Evolutionary conservation across 495 filamentous ascomycete species (phyloP).

Genomic region (Glonium stellatum): DNA sequence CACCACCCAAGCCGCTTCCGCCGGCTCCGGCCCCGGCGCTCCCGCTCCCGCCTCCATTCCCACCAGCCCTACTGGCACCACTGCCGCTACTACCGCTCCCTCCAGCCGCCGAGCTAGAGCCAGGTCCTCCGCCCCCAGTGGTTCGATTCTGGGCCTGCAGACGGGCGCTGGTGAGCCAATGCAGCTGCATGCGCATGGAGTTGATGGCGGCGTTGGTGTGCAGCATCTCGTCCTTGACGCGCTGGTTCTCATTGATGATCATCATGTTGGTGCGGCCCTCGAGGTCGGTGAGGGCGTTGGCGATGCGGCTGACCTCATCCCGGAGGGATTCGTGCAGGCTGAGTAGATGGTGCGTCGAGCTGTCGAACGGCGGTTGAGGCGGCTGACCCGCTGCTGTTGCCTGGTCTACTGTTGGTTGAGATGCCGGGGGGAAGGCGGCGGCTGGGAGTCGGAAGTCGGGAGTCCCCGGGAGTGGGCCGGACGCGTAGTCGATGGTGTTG

Average conservation of each 20-base stretch:
- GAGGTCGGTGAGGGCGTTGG: slow-evolving; percentile 52
- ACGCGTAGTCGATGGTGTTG: slow-evolving; percentile 13
- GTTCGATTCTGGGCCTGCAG: slow-evolving; percentile 37
- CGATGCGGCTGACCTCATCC: slow-evolving; percentile 54
- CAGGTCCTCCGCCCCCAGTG: slow-evolving; percentile 7
- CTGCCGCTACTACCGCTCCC: too few species aligned
- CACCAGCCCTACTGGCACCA: background rate
- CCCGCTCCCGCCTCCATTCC: background rate
- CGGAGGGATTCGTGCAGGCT: slow-evolving; percentile 63
- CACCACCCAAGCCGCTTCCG: background rate
- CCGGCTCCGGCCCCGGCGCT: background rate
- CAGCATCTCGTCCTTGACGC: slow-evolving; percentile 60
- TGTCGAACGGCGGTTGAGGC: slow-evolving; percentile 35
- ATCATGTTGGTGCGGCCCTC: slow-evolving; percentile 62
- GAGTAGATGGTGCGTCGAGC: slow-evolving; percentile 53
- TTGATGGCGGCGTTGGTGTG: slow-evolving; percentile 59
- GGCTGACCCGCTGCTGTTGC: slow-evolving; percentile 19
- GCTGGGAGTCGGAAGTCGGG: slow-evolving; percentile 27
- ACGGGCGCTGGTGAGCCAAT: slow-evolving; percentile 60
- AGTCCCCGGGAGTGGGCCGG: slow-evolving; percentile 16
- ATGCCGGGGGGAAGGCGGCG: slow-evolving; percentile 21
- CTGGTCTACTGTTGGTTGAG: slow-evolving; percentile 12
- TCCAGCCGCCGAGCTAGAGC: slow-evolving; percentile 9
- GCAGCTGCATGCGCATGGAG: slow-evolving; percentile 58
- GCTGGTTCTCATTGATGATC: slow-evolving; percentile 60